Conservation (phyloP, 108 stramenopile genomes). For the Nitzschia sp. region DNA sequence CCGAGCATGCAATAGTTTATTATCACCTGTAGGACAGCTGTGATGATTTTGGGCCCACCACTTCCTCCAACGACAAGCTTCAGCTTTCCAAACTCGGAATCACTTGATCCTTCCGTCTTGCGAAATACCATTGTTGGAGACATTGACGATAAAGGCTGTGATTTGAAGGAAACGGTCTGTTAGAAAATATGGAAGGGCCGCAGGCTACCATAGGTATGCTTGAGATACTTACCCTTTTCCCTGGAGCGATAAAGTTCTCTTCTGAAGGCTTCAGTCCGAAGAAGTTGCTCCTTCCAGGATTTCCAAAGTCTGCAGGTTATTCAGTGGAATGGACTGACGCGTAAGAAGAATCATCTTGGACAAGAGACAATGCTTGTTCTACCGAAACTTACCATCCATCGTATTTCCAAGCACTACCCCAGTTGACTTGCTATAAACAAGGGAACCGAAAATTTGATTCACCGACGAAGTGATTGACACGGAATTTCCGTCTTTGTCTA, state of each 20-base stretch:
- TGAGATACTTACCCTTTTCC: conserved; percentile 44
- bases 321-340: too few species aligned
- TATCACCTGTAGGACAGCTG: conserved; percentile 67
- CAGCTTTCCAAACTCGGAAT: conserved; percentile 33
- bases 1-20: conserved; percentile 62
- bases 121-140: conserved; percentile 78
- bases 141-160: conserved; percentile 77
- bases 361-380: background rate
- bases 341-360: too few species aligned
- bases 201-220: too few species aligned
- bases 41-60: conserved; percentile 88
- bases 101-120: conserved; percentile 5
- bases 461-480: conserved; percentile 74
- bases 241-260: conserved; percentile 66
- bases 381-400: conserved; percentile 51
- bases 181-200: too few species aligned
- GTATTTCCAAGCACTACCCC: conserved; percentile 81
- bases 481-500: conserved; percentile 78
- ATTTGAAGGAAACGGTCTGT: background rate
- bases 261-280: conserved; percentile 67
- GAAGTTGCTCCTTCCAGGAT: conserved; percentile 60
- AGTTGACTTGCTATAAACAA: conserved; percentile 62
- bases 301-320: conserved; percentile 51
- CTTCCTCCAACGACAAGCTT: conserved; percentile 61
- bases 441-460: conserved; percentile 65